phyloP scores from a whole-genome alignment of 2,329 filamentous ascomycete species.

The Penicillium sp. region DNA sequence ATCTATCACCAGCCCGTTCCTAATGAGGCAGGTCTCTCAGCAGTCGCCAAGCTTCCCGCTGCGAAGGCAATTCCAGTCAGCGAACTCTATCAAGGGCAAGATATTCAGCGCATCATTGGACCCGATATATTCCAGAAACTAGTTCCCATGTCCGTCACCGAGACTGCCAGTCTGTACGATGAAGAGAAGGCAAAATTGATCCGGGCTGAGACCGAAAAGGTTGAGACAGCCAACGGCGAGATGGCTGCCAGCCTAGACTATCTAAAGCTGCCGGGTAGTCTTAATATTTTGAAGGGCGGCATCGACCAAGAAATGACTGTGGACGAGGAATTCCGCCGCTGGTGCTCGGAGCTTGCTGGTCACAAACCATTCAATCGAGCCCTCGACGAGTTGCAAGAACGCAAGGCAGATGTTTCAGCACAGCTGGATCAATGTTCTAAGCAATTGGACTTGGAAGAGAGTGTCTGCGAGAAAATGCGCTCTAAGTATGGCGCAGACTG shows the following conservation, averaged over 20 bases:
- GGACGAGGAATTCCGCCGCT: slow-evolving; percentile 86
- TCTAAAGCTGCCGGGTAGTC: slow-evolving; percentile 78
- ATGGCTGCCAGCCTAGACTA: slow-evolving; percentile 96
- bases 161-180: slow-evolving; percentile 94
- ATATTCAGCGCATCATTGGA: slow-evolving; percentile 94
- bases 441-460: slow-evolving; percentile 93
- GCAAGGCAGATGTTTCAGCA: slow-evolving; percentile 71
- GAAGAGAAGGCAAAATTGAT: slow-evolving; percentile 97
- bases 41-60: slow-evolving; percentile 86
- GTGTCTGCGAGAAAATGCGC: slow-evolving; percentile 97
- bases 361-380: slow-evolving; percentile 75
- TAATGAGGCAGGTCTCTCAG: slow-evolving; percentile 73
- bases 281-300: slow-evolving; percentile 89
- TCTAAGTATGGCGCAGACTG: slow-evolving; percentile 94
- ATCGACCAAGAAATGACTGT: slow-evolving; percentile 85
- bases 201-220: slow-evolving; percentile 86
- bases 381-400: slow-evolving; percentile 73
- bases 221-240: slow-evolving; percentile 88
- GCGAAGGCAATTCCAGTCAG: slow-evolving; percentile 96
- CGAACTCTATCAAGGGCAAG: slow-evolving; percentile 93
- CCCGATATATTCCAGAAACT: slow-evolving; percentile 97
- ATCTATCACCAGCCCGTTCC: slow-evolving; percentile 95
- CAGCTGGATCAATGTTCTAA: slow-evolving; percentile 78
- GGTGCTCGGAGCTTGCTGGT: slow-evolving; percentile 89
- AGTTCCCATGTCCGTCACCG: slow-evolving; percentile 90